Evolutionary conservation across 2,329 filamentous ascomycete species (phyloP), one percentile per base, ranked within the genome.

Genomic region (Fusarium chlamydosporum): DNA sequence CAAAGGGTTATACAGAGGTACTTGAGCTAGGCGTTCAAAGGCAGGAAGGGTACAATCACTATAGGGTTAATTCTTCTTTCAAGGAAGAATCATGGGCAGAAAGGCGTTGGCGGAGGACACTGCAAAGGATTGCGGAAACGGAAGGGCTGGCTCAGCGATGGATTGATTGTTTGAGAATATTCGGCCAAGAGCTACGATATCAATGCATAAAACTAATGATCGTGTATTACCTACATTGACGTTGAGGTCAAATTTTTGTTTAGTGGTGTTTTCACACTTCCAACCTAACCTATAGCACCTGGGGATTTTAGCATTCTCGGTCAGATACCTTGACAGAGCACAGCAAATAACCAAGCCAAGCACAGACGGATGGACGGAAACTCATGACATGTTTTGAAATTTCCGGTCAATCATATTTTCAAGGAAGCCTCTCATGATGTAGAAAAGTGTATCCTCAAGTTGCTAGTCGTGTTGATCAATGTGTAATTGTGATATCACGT

Each of bases 11-110:
- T 62, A 67, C 61, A 61, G 48, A 69, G 67, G 61, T 59, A 70
- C 65, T 35, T 67, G 66, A 74, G 72, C 72, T 71, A 61, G 72
- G 72, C 72, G 72, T 74, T 74, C 53, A 69, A 63, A 33, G 72
- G 66, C 15, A 67, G 64, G 67, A 62, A 35, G 50, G 61, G 59
- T 35, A 53, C 33, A 43, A 60, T 56, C 63, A 58, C 52, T 64
- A 64, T 52, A 68, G 54, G 56, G 43, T 26, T 56, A 65, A 41
- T 54, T 42, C 45, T 57, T 53, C 40, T 41, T 53, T 31, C 26
- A 16, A 35, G 43, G 43, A 31, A 41, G 68, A 65, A 73, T 63
- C 40, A 66, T 59, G 57, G 58, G 51, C 61, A 57, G 53, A 63
- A 67, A 50, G 72, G 72, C 70, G 72, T 74, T 74, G 54, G 41